Base-by-base conservation (phyloP, 2,329 filamentous ascomycete species). In the Scleromitrula shiraiana region DNA sequence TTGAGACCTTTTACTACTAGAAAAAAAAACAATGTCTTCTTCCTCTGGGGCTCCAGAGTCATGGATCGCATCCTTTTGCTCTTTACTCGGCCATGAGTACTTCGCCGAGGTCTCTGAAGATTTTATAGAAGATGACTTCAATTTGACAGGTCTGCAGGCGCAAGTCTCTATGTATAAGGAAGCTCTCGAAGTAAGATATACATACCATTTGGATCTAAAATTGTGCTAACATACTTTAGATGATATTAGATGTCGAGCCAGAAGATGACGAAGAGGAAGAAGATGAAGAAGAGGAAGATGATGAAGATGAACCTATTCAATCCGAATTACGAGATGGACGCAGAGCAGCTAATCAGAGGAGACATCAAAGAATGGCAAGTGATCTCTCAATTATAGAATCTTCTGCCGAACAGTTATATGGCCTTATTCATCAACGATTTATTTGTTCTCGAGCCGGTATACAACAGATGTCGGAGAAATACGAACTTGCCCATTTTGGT, bases 121-220 rank as follows among this genome's bases (percentile, higher is more conserved):
- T 64, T 98, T 98, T 62, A 97, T 98, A 64, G 93, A 98, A 68
- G 93, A 98, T 80, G 93, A 98, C 68, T 98, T 98, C 76, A 98
- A 98, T 69, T 75, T 98, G 56, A 98, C 93, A 1, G 93, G 93
- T 41, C 75, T 98, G 62, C 89, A 95, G 68, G 86, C 83, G 51
- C 91, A 97, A 70, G 93, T 98, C 44, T 85, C 88, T 55, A 95
- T 96, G 87, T 98, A 98, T 69, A 98, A 97, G 70, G 93, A 98
- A 70, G 93, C 93, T 10, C 72, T 98, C 55, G 93, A 98, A 74
- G 80, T 83, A 69, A n/a, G n/a, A n/a, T 43, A 62, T 53, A 35
- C 15, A 26, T 22, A 26, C 17, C 35, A n/a, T 24, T 5, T 10
- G 14, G 4, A 17, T 22, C 5, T 26, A 6, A 17, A 9, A 22